phyloP scores from a whole-genome alignment of 768 basidiomycete genomes.

The Suillus ampliporus region DNA sequence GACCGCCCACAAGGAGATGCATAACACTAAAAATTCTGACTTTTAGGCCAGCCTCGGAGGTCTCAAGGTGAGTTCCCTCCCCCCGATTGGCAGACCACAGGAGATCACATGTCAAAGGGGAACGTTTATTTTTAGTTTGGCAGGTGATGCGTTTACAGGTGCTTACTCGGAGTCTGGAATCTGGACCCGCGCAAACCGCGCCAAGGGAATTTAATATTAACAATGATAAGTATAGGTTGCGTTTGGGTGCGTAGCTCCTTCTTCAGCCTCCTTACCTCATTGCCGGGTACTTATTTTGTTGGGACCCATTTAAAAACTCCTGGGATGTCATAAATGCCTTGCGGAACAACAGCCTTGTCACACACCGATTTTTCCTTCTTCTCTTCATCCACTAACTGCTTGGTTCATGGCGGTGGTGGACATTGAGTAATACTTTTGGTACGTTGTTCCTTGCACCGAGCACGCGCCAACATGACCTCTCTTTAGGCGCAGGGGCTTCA shows the following conservation, averaged over 20 bases:
- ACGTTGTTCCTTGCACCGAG: neutral
- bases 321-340: neutral
- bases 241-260: neutral
- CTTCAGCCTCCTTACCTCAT: neutral
- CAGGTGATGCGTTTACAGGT: neutral
- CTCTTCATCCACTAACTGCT: neutral
- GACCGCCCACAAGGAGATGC: too few species aligned
- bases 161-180: neutral
- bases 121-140: neutral
- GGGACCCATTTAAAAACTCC: slow-evolving; percentile 1
- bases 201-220: neutral
- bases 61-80: neutral
- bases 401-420: slow-evolving; percentile 6
- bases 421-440: slow-evolving; percentile 17
- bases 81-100: too few species aligned
- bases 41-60: neutral
- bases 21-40: too few species aligned
- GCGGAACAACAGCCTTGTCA: neutral
- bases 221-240: neutral
- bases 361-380: neutral
- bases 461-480: neutral
- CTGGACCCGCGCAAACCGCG: neutral
- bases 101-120: neutral
- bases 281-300: neutral
- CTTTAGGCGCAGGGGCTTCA: slow-evolving; percentile 26